Evolutionary conservation across 2,329 filamentous ascomycete genomes (phyloP).

Genomic region (Fusarium mundagurra): DNA sequence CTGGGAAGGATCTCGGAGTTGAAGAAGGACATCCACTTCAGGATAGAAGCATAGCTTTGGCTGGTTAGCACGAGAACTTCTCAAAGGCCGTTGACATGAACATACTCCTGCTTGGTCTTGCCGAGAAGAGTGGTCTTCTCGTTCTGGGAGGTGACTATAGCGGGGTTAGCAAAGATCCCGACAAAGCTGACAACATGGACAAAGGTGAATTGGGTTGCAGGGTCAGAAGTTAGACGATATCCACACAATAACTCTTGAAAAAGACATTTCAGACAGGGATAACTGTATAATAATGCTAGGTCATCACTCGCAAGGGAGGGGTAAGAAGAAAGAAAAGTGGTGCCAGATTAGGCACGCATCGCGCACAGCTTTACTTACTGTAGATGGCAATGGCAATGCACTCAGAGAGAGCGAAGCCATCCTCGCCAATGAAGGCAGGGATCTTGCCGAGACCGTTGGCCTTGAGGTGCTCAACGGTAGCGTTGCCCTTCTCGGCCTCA

Average conservation of each 20-base stretch:
- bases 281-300: constrained; percentile 84
- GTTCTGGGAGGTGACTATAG: constrained; percentile 94
- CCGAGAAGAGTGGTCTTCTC: constrained; percentile 99
- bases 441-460: constrained; percentile 90
- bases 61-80: constrained; percentile 35
- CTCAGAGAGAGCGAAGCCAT: constrained; percentile 91
- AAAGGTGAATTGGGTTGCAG: constrained; percentile 39
- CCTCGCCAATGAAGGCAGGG: constrained; percentile 89
- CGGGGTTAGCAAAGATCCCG: constrained; percentile 47
- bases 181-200: constrained; percentile 43
- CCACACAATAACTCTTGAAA: constrained; percentile 72
- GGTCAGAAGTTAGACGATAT: constrained; percentile 88
- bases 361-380: constrained; percentile 70
- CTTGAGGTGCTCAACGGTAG: constrained; percentile 82
- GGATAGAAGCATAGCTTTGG: constrained; percentile 85
- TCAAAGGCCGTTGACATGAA: constrained; percentile 14
- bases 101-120: constrained; percentile 99
- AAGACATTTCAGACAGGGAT: constrained; percentile 94
- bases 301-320: constrained; percentile 67
- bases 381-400: constrained; percentile 96
- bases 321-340: constrained; percentile 43
- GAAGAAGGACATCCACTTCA: constrained; percentile 98
- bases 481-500: constrained; percentile 71
- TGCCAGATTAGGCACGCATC: constrained; percentile 14
- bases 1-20: constrained; percentile 84